Evolutionary conservation across 2,329 filamentous ascomycete species (phyloP).

Genomic region (Curvularia sp.): DNA sequence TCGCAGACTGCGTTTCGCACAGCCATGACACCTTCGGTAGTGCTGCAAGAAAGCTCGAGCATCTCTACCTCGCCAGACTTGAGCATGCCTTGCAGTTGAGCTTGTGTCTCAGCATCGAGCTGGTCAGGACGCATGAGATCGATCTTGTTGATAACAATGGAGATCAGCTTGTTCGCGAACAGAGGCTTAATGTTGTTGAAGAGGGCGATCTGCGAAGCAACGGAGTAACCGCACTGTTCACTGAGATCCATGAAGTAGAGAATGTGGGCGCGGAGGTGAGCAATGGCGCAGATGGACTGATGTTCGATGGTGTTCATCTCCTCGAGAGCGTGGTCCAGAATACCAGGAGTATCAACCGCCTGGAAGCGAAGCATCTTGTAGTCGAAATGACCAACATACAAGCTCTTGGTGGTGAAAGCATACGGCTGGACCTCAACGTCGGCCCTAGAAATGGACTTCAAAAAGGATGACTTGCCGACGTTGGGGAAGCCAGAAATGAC

Average conservation of each 20-base stretch:
- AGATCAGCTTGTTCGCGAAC: slow-evolving; percentile 96
- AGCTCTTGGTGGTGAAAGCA: slow-evolving; percentile 95
- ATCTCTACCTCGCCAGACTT: slow-evolving; percentile 91
- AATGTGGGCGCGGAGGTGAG: slow-evolving; percentile 92
- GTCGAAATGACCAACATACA: slow-evolving; percentile 98
- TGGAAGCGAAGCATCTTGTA: slow-evolving; percentile 92
- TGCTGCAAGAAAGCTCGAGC: slow-evolving; percentile 92
- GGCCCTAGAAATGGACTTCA: slow-evolving; percentile 88
- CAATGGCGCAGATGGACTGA: slow-evolving; percentile 97
- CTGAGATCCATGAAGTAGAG: slow-evolving; percentile 98
- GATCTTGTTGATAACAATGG: slow-evolving; percentile 98
- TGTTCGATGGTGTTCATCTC: slow-evolving; percentile 99
- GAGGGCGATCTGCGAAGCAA: slow-evolving; percentile 89
- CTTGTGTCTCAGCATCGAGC: slow-evolving; percentile 78
- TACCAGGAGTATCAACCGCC: slow-evolving; percentile 98
- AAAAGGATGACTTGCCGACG: slow-evolving; percentile 88
- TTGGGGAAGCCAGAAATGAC: slow-evolving; percentile 98
- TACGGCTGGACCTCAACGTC: slow-evolving; percentile 98
- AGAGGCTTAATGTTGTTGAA: slow-evolving; percentile 94
- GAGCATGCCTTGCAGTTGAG: slow-evolving; percentile 78
- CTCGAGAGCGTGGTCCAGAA: slow-evolving; percentile 94
- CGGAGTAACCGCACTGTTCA: slow-evolving; percentile 94
- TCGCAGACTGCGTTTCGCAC: slow-evolving; percentile 97
- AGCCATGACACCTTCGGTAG: slow-evolving; percentile 89
- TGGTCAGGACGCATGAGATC: slow-evolving; percentile 89